phyloP scores from a whole-genome alignment of 2,329 filamentous ascomycete species.

The Nemania diffusa region DNA sequence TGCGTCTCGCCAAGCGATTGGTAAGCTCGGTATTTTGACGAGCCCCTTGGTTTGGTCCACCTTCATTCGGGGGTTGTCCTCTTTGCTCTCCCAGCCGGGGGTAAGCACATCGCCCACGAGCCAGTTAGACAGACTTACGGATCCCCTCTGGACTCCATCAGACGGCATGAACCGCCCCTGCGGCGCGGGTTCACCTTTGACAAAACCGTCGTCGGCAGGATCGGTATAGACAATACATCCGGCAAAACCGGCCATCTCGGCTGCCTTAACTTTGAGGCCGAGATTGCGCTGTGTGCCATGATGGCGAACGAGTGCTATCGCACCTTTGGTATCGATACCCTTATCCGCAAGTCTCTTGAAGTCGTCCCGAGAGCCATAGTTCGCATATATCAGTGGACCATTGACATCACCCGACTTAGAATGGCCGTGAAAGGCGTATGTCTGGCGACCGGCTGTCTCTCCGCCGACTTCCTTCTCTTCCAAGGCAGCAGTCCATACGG shows the following conservation, averaged over 20 bases:
- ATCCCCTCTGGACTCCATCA: constrained; percentile 84
- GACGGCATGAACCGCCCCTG: constrained; percentile 82
- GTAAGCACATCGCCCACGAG: constrained; percentile 92
- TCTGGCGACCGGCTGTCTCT: constrained; percentile 73
- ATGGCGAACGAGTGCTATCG: constrained; percentile 86
- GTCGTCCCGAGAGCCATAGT: constrained; percentile 88
- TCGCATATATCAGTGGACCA: constrained; percentile 89
- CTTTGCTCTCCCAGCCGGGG: constrained; percentile 82
- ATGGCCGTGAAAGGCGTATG: constrained; percentile 85
- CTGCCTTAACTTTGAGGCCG: constrained; percentile 87
- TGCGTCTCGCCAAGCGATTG: constrained; percentile 89
- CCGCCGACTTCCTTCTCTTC: constrained; percentile 81
- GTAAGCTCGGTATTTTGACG: constrained; percentile 86
- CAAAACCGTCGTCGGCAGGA: constrained; percentile 83
- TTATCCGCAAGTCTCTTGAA: constrained; percentile 77
- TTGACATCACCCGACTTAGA: constrained; percentile 87
- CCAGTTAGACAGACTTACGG: constrained; percentile 83
- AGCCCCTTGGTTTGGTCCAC: constrained; percentile 78
- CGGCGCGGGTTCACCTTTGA: constrained; percentile 77
- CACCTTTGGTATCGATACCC: constrained; percentile 78
- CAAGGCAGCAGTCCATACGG: constrained; percentile 80
- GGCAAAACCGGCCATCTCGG: constrained; percentile 84
- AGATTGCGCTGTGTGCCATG: constrained; percentile 78
- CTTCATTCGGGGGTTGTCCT: constrained; percentile 72
- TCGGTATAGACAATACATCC: constrained; percentile 95